These are phyloP conservation scores for Venturiaceae sp. DNA, from an alignment of 2,329 filamentous ascomycete species.

Conservation along the genomic window DNA sequence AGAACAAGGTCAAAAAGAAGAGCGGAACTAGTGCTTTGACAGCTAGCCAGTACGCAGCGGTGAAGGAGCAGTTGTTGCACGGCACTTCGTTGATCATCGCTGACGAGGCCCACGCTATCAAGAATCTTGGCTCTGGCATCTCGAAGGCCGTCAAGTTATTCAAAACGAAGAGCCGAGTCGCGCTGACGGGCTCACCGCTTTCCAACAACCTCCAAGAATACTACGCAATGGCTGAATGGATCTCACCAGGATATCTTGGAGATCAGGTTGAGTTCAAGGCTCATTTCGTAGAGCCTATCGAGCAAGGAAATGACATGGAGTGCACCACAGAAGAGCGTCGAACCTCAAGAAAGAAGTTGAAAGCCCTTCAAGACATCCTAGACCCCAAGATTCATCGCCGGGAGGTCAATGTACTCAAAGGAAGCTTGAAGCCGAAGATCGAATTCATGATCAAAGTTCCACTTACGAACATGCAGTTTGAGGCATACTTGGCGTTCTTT, in stretches of 20 bases:
- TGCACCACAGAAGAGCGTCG: constrained; percentile 48
- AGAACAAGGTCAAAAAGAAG: constrained; percentile 19
- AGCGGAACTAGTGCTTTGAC: constrained; percentile 13
- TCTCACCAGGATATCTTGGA: constrained; percentile 70
- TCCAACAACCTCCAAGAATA: constrained; percentile 80
- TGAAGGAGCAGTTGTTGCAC: constrained; percentile 39
- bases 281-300: constrained; percentile 65
- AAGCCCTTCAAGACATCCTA: constrained; percentile 61
- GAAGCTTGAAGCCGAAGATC: constrained; percentile 61
- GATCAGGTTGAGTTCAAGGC: constrained; percentile 55
- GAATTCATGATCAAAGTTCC: constrained; percentile 75
- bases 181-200: constrained; percentile 77
- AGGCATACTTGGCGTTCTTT: constrained; percentile 51
- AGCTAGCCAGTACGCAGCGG: not conserved
- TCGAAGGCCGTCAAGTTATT: constrained; percentile 49
- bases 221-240: constrained; percentile 80
- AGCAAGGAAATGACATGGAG: constrained; percentile 58
- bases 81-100: constrained; percentile 65
- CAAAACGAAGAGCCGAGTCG: constrained; percentile 61
- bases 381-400: constrained; percentile 69
- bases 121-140: constrained; percentile 50
- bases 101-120: constrained; percentile 77
- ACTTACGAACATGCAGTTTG: constrained; percentile 54
- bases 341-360: constrained; percentile 54
- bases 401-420: constrained; percentile 30